Evolutionary conservation across 2,329 filamentous ascomycete genomes (phyloP).

Genomic region (Penicillium hesseltinei): DNA sequence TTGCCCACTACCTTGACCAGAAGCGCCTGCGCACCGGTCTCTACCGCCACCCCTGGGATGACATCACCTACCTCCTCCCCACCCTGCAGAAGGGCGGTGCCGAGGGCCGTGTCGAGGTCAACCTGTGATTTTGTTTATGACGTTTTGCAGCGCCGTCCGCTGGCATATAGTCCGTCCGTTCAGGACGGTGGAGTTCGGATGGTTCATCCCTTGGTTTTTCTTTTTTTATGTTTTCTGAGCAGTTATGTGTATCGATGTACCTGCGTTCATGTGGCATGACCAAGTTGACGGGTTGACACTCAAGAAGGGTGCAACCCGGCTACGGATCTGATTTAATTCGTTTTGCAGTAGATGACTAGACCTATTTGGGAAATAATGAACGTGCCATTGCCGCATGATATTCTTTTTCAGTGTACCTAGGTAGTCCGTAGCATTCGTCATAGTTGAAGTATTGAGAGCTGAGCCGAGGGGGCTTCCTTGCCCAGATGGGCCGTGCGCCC

Average conservation of each 20-base stretch:
- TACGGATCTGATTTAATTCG: conserved; percentile 29
- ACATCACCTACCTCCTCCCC: conserved; percentile 92
- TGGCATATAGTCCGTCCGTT: conserved; percentile 36
- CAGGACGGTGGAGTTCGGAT: conserved; percentile 40
- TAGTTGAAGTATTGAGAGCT: neutral
- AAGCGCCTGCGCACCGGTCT: conserved; percentile 98
- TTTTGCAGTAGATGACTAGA: conserved; percentile 30
- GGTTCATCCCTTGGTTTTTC: conserved; percentile 31
- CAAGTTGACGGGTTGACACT: conserved; percentile 29
- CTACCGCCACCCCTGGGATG: conserved; percentile 99
- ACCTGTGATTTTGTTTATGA: conserved; percentile 56
- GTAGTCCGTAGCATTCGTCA: neutral
- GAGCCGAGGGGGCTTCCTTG: neutral
- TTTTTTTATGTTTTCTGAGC: conserved; percentile 24
- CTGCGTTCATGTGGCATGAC: conserved; percentile 34
- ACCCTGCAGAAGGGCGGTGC: conserved; percentile 70
- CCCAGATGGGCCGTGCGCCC: neutral
- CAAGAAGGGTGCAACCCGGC: conserved; percentile 24
- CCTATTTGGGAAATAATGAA: conserved; percentile 27
- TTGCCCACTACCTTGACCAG: conserved; percentile 99
- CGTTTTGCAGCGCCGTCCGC: conserved; percentile 29
- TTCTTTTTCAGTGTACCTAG: neutral
- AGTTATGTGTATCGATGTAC: conserved; percentile 31
- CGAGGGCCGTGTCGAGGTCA: conserved; percentile 88
- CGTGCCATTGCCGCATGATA: conserved; percentile 24